Evolutionary conservation across 2,329 filamentous ascomycete genomes (phyloP).

Genomic region (Dissoconium aciculare): DNA sequence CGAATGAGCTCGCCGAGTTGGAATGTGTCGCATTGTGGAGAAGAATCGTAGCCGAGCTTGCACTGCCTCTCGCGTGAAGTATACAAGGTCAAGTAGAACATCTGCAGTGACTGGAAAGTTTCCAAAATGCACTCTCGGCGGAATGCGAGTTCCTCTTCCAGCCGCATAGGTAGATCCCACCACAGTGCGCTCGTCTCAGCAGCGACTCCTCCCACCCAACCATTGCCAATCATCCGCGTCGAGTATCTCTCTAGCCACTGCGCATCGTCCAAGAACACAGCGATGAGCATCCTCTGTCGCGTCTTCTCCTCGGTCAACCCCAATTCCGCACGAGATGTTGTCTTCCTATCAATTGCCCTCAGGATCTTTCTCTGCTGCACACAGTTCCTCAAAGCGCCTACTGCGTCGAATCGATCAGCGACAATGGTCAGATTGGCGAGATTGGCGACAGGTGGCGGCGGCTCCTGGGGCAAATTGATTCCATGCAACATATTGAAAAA

Average conservation of each 20-base stretch:
- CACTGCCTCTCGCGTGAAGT: conserved; percentile 54
- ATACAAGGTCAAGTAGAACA: conserved; percentile 53
- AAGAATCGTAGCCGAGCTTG: conserved; percentile 59
- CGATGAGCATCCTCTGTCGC: conserved; percentile 54
- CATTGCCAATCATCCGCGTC: conserved; percentile 50
- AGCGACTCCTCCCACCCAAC: conserved; percentile 42
- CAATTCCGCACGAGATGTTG: conserved; percentile 26
- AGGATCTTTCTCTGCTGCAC: conserved; percentile 34
- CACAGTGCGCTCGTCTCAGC: conserved; percentile 39
- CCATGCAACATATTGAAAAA: conserved; percentile 53
- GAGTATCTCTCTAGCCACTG: conserved; percentile 47
- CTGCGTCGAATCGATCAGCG: conserved; percentile 58
- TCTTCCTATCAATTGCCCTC: conserved; percentile 29
- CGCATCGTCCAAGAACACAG: conserved; percentile 49
- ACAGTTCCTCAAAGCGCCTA: conserved; percentile 40
- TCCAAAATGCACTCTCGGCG: conserved; percentile 53
- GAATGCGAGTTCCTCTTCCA: conserved; percentile 56
- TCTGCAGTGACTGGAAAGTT: conserved; percentile 53
- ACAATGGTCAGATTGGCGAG: conserved; percentile 54
- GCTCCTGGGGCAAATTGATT: conserved; percentile 29
- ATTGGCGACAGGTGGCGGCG: conserved; percentile 41
- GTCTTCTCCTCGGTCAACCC: conserved; percentile 46
- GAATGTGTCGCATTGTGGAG: conserved; percentile 57
- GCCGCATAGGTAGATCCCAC: conserved; percentile 56
- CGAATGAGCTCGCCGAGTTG: conserved; percentile 65